Base-by-base conservation (phyloP, 139 green algal genomes). In the Astrephomene gubernaculifera region DNA sequence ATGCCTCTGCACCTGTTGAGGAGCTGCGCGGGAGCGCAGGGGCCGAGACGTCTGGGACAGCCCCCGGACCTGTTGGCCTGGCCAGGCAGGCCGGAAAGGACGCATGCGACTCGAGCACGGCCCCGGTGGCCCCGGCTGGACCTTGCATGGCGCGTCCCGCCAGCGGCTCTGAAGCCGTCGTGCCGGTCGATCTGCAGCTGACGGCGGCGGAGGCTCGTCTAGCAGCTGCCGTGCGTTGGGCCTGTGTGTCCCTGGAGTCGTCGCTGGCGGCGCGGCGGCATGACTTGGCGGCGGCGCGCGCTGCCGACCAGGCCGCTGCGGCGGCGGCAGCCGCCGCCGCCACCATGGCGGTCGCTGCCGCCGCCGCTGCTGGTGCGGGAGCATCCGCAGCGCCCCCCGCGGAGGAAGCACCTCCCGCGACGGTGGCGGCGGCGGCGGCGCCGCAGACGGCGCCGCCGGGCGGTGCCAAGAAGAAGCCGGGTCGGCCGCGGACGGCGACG, bases 271-370 rank as follows among this genome's bases (percentile, higher is more conserved):
- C 61, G 19, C 60, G 76, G 60, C 76, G 60, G n/a, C 76, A 83
- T 29, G 76, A 83, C 76, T 41, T 83, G 60, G 76, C 76, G 76
- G 76, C 76, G 39, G 29, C 44, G 29, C 27, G 61, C 31, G 43
- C 76, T 0, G 61, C 76, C 6, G 76, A 83, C 19, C 60, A 83
- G 76, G 76, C 76, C 0, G 61, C 76, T 1, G 76, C 60, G 6
- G 76, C 76, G 4, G 76, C 60, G 0, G 60, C 76, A 0, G 60
- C 76, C 6, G 76, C 76, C 1, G 76, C 76, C 0, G 76, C 76
- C 0, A 72, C 54, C 2, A 71, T 71, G 54, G 74, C 74, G 9
- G 57, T 39, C 21, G 38, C 57, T 0, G 53, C 57, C 17, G 36
- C 57, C 27, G 57, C 74, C 14, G 57, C 38, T n/a, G n/a, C n/a